These are phyloP conservation scores for Coemansia erecta DNA, from an alignment of 192 early-diverging fungal genomes.

Conservation along the genomic window DNA sequence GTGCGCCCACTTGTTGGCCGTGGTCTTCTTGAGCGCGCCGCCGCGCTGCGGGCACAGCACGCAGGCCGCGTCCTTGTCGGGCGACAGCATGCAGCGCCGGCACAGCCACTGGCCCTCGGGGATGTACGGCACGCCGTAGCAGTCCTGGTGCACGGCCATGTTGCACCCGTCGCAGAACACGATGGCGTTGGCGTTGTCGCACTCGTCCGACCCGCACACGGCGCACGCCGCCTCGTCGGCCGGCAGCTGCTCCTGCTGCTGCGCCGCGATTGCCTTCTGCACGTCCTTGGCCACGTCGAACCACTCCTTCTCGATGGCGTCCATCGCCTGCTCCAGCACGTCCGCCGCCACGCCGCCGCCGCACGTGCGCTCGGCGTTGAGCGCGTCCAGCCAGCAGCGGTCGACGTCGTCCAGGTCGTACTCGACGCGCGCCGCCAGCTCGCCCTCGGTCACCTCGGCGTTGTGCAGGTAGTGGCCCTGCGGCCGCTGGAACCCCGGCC, in stretches of 20 bases:
- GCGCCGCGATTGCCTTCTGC: constrained; percentile 62
- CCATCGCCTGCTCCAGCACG: constrained; percentile 84
- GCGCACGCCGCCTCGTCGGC: constrained; percentile 87
- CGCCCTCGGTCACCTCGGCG: constrained; percentile 53
- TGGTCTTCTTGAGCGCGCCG: constrained; percentile 97
- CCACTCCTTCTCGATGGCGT: constrained; percentile 95
- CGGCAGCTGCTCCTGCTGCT: constrained; percentile 56
- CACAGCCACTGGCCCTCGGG: constrained; percentile 99
- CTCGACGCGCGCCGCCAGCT: constrained; percentile 68
- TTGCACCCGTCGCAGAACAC: constrained; percentile 99
- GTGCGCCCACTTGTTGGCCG: constrained; percentile 91
- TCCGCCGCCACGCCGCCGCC: constrained; percentile 18
- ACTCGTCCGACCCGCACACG: constrained; percentile 97
- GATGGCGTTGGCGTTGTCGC: constrained; percentile 98
- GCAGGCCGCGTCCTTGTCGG: constrained; percentile 84
- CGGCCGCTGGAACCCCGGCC: constrained; percentile 56
- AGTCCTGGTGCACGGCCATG: constrained; percentile 98
- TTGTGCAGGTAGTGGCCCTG: constrained; percentile 72
- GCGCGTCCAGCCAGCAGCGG: constrained; percentile 65
- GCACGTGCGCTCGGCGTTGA: constrained; percentile 65
- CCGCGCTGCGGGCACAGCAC: constrained; percentile 90
- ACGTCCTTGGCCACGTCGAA: constrained; percentile 87
- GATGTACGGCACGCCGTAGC: constrained; percentile 98
- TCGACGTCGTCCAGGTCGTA: constrained; percentile 99
- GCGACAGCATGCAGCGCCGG: constrained; percentile 94